These are phyloP conservation scores for Rhizoclosmatium globosum DNA, from an alignment of 192 early-diverging fungal genomes.

Conservation along the genomic window DNA sequence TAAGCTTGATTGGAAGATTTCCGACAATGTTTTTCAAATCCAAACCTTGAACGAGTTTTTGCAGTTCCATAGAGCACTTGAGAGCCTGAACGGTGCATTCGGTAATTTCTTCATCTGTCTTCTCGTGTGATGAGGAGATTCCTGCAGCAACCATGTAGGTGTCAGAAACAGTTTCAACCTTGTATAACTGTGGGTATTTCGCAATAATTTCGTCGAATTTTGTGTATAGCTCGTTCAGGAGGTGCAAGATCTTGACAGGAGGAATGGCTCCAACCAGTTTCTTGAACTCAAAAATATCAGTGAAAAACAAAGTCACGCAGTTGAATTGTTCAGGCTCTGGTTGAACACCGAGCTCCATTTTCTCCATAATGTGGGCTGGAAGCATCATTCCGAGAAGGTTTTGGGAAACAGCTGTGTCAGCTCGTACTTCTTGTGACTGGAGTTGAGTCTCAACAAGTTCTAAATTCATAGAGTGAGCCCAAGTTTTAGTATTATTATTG, in stretches of 20 bases:
- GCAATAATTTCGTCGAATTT: constrained; percentile 36
- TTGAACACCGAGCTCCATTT: constrained; percentile 26
- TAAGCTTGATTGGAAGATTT: constrained; percentile 27
- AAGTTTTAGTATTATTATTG: too few species aligned
- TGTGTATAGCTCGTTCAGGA: constrained; percentile 37
- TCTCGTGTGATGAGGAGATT: constrained; percentile 11
- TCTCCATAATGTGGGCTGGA: constrained; percentile 42
- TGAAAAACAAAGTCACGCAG: constrained; percentile 40
- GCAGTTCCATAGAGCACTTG: constrained; percentile 25
- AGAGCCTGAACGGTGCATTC: constrained; percentile 33
- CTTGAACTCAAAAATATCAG: constrained; percentile 36
- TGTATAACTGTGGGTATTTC: constrained; percentile 33
- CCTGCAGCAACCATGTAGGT: constrained; percentile 46
- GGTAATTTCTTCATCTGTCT: constrained; percentile 23
- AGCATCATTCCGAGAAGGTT: constrained; percentile 44
- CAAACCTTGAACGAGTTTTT: constrained; percentile 11
- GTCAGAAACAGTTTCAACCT: constrained; percentile 46
- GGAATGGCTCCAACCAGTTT: constrained; percentile 11
- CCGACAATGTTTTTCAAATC: constrained; percentile 31
- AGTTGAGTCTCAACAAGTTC: constrained; percentile 38
- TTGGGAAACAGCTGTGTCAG: constrained; percentile 34
- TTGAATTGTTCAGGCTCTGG: constrained; percentile 37
- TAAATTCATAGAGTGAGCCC: neutral
- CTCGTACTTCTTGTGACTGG: constrained; percentile 33
- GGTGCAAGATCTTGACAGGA: constrained; percentile 34